phyloP scores from a whole-genome alignment of 768 basidiomycete species.

The Trametes cubensis region DNA sequence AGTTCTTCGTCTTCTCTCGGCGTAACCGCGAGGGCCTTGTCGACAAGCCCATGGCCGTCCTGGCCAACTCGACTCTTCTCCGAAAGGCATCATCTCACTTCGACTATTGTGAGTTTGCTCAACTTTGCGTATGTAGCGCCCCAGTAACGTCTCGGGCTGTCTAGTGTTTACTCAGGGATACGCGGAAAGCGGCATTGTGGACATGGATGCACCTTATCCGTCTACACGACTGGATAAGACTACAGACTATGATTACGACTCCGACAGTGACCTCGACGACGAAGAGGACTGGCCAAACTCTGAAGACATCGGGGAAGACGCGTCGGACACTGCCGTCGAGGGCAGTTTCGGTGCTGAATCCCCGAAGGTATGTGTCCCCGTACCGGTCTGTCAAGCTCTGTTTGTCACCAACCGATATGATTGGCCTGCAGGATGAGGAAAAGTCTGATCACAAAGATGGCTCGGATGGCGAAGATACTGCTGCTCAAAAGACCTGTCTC shows the following conservation, averaged over 20 bases:
- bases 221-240: neutral
- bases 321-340: neutral
- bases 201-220: slow-evolving; percentile 16
- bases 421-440: neutral
- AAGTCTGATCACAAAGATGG: neutral
- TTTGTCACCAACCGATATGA: too few relatives aligned
- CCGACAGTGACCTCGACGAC: slow-evolving; percentile 17
- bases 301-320: neutral
- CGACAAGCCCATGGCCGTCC: neutral
- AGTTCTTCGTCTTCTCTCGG: slow-evolving; percentile 17
- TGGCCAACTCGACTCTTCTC: neutral
- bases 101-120: slow-evolving; percentile 5
- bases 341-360: neutral
- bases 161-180: slow-evolving; percentile 7
- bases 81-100: slow-evolving; percentile 3
- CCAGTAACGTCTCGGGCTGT: neutral
- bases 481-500: neutral
- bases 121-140: neutral
- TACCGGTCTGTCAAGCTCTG: too few relatives aligned
- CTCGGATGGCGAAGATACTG: neutral
- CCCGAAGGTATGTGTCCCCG: too few relatives aligned
- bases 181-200: slow-evolving; percentile 2
- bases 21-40: neutral
- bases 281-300: neutral
- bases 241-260: slow-evolving; percentile 1